These are phyloP conservation scores for Nectriaceae sp. DNA, from an alignment of 2,329 filamentous ascomycete genomes.

Conservation along the genomic window DNA sequence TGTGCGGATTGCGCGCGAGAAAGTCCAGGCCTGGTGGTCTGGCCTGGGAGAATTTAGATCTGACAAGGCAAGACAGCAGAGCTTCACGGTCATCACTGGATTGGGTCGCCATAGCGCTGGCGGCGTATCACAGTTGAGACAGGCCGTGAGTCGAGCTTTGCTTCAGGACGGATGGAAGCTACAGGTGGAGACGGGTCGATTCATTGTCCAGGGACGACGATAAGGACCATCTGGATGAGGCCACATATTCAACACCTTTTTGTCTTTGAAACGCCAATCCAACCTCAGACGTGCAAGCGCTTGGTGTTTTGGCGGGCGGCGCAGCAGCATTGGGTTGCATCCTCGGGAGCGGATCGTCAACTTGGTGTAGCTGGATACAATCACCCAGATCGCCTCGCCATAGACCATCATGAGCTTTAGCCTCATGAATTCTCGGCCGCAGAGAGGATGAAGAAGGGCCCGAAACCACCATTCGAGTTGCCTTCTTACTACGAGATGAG, in stretches of 20 bases:
- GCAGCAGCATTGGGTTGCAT: no score
- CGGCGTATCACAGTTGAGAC: constrained; percentile 74
- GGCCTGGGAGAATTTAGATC: constrained; percentile 65
- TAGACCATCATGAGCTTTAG: no score
- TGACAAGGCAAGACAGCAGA: constrained; percentile 45
- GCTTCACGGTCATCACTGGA: constrained; percentile 80
- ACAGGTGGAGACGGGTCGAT: constrained; percentile 68
- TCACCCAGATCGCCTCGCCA: no score
- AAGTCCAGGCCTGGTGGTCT: constrained; percentile 76
- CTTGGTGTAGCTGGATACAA: no score
- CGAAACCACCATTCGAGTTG: no score
- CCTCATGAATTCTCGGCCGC: no score
- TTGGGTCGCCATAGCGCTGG: constrained; percentile 76
- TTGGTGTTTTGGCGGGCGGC: no score
- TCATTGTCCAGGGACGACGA: constrained; percentile 66
- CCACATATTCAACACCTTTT: constrained; percentile 13
- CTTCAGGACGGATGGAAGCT: constrained; percentile 82
- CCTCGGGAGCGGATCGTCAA: no score
- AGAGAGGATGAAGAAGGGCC: no score
- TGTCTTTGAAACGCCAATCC: no score
- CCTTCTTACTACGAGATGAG: no score
- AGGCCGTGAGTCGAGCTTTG: constrained; percentile 76
- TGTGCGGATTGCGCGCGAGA: constrained; percentile 71
- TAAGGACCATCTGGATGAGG: constrained; percentile 20
- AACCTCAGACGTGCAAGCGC: no score